These are phyloP conservation scores for Pisolithus microcarpus DNA, from an alignment of 768 basidiomycete species.

Conservation along the genomic window DNA sequence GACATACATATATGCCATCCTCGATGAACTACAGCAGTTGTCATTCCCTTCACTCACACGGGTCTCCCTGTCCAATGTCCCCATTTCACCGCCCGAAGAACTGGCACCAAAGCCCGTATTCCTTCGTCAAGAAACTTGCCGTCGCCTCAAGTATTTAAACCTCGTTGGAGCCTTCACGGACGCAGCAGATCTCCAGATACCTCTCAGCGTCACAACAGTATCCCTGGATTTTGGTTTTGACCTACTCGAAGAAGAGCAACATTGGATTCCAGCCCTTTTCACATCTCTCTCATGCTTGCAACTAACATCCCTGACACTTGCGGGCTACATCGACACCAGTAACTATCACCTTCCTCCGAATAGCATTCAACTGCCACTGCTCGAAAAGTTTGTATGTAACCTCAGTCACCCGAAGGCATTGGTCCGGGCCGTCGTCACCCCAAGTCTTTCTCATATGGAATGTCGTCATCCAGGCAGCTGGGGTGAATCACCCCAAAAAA, in stretches of 20 bases:
- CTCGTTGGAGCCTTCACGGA: neutral
- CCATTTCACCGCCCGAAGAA: neutral
- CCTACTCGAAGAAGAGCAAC: neutral
- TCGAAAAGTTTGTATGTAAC: neutral
- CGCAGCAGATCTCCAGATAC: neutral
- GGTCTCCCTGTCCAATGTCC: neutral
- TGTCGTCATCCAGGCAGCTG: neutral
- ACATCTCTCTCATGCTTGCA: neutral
- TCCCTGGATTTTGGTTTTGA: neutral
- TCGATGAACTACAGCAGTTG: neutral
- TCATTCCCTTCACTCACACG: neutral
- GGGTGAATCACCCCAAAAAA: neutral
- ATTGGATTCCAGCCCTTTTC: neutral
- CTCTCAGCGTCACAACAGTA: neutral
- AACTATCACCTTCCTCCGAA: neutral
- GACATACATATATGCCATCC: neutral
- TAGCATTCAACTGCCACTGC: neutral
- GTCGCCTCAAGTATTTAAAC: neutral
- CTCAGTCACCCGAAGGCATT: neutral
- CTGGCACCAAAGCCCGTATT: neutral
- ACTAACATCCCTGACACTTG: neutral
- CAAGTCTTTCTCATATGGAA: neutral
- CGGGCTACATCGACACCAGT: neutral
- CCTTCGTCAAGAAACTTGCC: neutral
- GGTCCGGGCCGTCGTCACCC: neutral